Conservation (phyloP, 495 filamentous ascomycete species). For the Xylaria flabelliformis region DNA sequence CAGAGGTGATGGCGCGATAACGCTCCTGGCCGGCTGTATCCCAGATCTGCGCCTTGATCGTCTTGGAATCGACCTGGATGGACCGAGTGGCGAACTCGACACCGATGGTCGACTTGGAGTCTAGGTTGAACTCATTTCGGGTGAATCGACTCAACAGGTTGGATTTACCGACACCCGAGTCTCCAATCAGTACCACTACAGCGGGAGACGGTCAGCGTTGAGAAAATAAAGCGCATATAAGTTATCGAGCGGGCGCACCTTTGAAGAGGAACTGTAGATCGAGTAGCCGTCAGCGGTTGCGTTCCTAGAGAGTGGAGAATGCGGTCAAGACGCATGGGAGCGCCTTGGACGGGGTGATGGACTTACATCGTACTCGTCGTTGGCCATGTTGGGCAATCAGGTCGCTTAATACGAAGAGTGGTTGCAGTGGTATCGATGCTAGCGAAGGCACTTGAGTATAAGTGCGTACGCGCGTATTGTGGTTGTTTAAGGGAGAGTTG, state of each 20-base stretch:
- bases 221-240: constrained; percentile 24
- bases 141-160: constrained; percentile 99
- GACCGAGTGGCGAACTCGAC: constrained; percentile 99
- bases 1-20: constrained; percentile 98
- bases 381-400: constrained; percentile 75
- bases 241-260: constrained; percentile 60
- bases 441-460: neutral
- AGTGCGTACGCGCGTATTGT: constrained; percentile 13
- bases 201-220: constrained; percentile 44
- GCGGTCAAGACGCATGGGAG: constrained; percentile 13
- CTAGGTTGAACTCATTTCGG: constrained; percentile 99
- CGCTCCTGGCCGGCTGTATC: constrained; percentile 99
- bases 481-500: constrained; percentile 17
- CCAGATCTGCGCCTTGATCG: constrained; percentile 99
- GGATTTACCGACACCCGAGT: constrained; percentile 99
- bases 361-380: constrained; percentile 99
- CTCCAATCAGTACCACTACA: constrained; percentile 96
- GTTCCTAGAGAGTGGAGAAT: constrained; percentile 20
- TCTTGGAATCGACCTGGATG: constrained; percentile 99
- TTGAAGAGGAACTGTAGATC: constrained; percentile 95
- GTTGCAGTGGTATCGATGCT: constrained; percentile 11
- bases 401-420: neutral
- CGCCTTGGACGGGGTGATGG: neutral
- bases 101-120: constrained; percentile 99
- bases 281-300: constrained; percentile 31